A percentile compares a stretch with the other conserved stretches of the same genome.
phyloP scores from a whole-genome alignment of 2,329 filamentous ascomycete genomes.

The Phoma sp. region DNA sequence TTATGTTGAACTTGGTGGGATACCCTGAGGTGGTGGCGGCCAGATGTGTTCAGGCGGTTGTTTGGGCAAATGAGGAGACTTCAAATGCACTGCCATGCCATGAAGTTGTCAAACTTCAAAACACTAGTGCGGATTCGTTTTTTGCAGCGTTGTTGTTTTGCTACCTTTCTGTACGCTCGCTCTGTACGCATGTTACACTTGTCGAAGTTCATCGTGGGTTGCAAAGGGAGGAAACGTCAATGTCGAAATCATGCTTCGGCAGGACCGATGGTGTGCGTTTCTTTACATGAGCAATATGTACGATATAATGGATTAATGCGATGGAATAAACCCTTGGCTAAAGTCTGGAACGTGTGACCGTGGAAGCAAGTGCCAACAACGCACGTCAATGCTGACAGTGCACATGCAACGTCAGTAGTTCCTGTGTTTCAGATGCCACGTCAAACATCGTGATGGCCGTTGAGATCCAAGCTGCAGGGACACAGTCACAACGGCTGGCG shows the following conservation, averaged over 20 bases:
- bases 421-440: too few relatives aligned
- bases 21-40: slow-evolving; percentile 27
- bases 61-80: slow-evolving; percentile 1
- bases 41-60: slow-evolving; percentile 7
- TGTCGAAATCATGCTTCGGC: slow-evolving; percentile 23
- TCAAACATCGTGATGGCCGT: background rate
- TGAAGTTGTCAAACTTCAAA: background rate
- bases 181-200: slow-evolving; percentile 29
- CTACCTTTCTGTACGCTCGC: slow-evolving; percentile 27
- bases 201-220: slow-evolving; percentile 2
- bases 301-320: slow-evolving; percentile 16
- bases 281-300: slow-evolving; percentile 22
- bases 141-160: slow-evolving; percentile 8
- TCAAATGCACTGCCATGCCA: background rate
- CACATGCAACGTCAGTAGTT: background rate
- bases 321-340: background rate
- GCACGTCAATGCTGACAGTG: too few relatives aligned
- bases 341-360: too few relatives aligned
- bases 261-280: slow-evolving; percentile 25
- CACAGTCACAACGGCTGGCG: background rate
- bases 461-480: background rate
- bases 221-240: background rate
- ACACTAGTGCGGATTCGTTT: background rate
- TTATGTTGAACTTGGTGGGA: slow-evolving; percentile 27
- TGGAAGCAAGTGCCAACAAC: too few relatives aligned